These are phyloP conservation scores for Tetrastigma voinierianum DNA, from an alignment of 164 flowering plant species.

Conservation along the genomic window DNA sequence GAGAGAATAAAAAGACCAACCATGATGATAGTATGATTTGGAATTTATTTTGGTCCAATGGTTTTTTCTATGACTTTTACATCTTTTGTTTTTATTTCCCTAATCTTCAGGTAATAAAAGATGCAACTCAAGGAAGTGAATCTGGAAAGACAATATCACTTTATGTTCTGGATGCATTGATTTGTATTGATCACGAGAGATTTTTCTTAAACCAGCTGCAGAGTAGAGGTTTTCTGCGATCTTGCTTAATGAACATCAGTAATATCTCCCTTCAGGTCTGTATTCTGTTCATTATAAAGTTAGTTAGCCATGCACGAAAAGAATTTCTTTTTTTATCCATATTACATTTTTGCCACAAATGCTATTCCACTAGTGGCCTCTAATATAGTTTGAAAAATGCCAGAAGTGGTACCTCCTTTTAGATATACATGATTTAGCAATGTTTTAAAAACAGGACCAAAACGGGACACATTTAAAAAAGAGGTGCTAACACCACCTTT, in stretches of 20 bases:
- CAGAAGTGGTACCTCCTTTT: not conserved
- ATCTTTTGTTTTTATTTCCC: not conserved
- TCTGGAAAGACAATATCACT: conserved; percentile 75
- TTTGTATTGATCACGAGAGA: conserved; percentile 82
- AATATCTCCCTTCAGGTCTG: conserved; percentile 65
- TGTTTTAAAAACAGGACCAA: too few relatives aligned
- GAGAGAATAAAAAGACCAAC: too few relatives aligned
- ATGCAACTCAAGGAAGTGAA: conserved; percentile 91
- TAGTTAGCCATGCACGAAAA: not conserved
- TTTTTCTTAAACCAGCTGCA: conserved; percentile 86
- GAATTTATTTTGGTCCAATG: not conserved
- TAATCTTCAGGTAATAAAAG: conserved; percentile 65
- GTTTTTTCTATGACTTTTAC: not conserved
- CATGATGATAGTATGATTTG: not conserved
- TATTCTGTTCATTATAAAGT: not conserved
- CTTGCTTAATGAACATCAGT: conserved; percentile 72
- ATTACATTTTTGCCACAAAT: not conserved
- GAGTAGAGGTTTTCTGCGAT: conserved; percentile 83
- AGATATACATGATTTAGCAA: too few relatives aligned
- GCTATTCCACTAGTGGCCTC: not conserved
- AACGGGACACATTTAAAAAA: too few relatives aligned
- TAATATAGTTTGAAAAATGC: not conserved
- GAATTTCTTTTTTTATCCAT: not conserved
- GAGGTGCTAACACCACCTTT: too few relatives aligned
- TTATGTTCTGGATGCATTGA: conserved; percentile 80